These are phyloP conservation scores for Beta macrorhiza DNA, from an alignment of 179 eudicot species.

Conservation along the genomic window DNA sequence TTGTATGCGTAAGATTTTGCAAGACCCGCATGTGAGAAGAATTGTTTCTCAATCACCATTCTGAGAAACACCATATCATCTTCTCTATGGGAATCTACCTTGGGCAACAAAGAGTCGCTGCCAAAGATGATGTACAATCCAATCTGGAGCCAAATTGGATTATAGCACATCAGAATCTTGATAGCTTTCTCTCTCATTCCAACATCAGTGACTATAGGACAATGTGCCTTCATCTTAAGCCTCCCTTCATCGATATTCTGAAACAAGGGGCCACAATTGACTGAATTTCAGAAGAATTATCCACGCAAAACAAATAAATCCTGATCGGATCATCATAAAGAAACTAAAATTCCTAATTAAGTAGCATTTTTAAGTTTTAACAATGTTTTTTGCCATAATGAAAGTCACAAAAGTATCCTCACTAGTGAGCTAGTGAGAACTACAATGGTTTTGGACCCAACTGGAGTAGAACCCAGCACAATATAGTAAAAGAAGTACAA, in stretches of 20 bases:
- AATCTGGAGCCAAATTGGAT: conserved; percentile 78
- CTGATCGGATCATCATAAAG: background rate
- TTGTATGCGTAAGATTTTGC: conserved; percentile 84
- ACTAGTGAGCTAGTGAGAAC: background rate
- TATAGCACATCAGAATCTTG: conserved; percentile 69
- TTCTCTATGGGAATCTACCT: conserved; percentile 54
- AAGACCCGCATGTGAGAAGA: conserved; percentile 73
- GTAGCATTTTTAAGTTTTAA: background rate
- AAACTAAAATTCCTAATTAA: background rate
- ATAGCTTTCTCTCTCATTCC: conserved; percentile 83
- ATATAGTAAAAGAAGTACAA: too few relatives aligned
- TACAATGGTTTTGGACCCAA: background rate
- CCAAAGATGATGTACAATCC: conserved; percentile 82
- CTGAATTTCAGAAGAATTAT: background rate
- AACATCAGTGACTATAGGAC: conserved; percentile 90
- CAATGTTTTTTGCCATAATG: background rate
- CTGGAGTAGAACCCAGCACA: background rate
- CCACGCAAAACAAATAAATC: background rate
- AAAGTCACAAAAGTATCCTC: background rate
- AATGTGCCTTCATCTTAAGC: conserved; percentile 83
- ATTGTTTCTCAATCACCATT: conserved; percentile 79
- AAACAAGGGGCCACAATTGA: conserved; percentile 13
- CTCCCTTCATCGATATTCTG: conserved; percentile 95
- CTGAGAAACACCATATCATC: conserved; percentile 74
- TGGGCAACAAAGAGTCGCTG: conserved; percentile 78